Percentiles rank a stretch among this genome's conserved stretches.
These are phyloP conservation scores for Oryza longistaminata DNA, from an alignment of 176 grass and related monocot genomes.

Conservation along the genomic window DNA sequence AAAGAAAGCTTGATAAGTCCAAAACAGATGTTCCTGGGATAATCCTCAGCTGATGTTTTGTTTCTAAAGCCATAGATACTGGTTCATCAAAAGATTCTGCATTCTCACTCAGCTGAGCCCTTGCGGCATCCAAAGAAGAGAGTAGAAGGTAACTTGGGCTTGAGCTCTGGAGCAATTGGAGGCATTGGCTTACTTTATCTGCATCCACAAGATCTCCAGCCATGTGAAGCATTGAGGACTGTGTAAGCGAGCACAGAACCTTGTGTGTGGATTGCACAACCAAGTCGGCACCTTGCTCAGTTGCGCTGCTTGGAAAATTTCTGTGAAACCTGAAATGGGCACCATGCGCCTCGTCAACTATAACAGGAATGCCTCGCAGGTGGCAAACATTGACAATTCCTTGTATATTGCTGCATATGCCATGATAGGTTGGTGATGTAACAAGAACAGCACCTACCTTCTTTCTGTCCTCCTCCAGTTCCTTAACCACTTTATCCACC, in stretches of 20 bases:
- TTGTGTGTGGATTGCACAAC: conserved; percentile 92
- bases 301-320: conserved; percentile 62
- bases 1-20: conserved; percentile 57
- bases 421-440: conserved; percentile 88
- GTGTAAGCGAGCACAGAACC: conserved; percentile 85
- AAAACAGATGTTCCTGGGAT: conserved; percentile 71
- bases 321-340: conserved; percentile 76
- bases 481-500: conserved; percentile 56
- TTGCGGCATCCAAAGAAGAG: conserved; percentile 84
- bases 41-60: conserved; percentile 38
- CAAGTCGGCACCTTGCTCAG: conserved; percentile 79
- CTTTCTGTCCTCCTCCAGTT: conserved; percentile 50
- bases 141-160: conserved; percentile 90
- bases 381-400: conserved; percentile 59
- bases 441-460: conserved; percentile 71
- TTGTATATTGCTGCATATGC: conserved; percentile 78
- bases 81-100: conserved; percentile 51
- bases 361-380: conserved; percentile 59
- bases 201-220: conserved; percentile 58
- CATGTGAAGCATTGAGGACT: conserved; percentile 91
- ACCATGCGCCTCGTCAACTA: conserved; percentile 84
- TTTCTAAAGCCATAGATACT: conserved; percentile 52
- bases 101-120: conserved; percentile 67
- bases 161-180: conserved; percentile 81
- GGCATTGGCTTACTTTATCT: conserved; percentile 65